Evolutionary conservation across 2,329 filamentous ascomycete species (phyloP).

Genomic region (Cryphonectria parasitica): DNA sequence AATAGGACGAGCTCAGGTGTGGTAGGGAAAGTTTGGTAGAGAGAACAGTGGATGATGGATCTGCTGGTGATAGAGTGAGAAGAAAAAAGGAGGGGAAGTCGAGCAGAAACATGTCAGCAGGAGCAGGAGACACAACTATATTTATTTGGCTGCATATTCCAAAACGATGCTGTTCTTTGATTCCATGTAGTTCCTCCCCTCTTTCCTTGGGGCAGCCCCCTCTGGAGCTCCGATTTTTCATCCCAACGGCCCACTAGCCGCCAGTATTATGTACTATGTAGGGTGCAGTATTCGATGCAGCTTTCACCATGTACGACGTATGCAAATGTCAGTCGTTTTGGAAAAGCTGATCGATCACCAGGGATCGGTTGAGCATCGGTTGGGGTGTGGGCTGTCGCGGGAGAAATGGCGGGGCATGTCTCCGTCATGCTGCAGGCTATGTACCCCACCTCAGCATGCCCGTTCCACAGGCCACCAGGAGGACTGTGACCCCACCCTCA

Average conservation of each 20-base stretch:
- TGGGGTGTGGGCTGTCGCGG: conserved; percentile 17
- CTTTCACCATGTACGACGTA: background rate
- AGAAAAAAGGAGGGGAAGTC: background rate
- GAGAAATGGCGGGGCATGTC: conserved; percentile 25
- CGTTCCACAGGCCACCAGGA: conserved; percentile 5
- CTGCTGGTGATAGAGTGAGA: background rate
- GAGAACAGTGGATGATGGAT: background rate
- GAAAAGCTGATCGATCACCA: conserved; percentile 7
- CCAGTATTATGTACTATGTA: conserved; percentile 1
- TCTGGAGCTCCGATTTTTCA: background rate
- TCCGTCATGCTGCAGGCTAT: conserved; percentile 21
- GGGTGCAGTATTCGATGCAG: background rate
- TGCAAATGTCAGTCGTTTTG: conserved; percentile 7
- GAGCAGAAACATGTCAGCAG: conserved; percentile 6
- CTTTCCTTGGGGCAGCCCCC: conserved; percentile 20
- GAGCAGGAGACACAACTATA: conserved; percentile 8
- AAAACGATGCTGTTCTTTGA: background rate
- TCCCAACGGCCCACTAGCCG: conserved; percentile 10
- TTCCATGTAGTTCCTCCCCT: background rate
- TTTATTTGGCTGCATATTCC: background rate
- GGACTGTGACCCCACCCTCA: conserved; percentile 22
- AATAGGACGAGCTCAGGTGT: background rate
- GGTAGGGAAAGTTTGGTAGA: background rate
- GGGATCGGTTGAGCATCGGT: conserved; percentile 18
- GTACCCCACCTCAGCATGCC: conserved; percentile 3